These are phyloP conservation scores for Pichia sp. DNA, from an alignment of 1,139 yeast genomes.

Conservation along the genomic window DNA sequence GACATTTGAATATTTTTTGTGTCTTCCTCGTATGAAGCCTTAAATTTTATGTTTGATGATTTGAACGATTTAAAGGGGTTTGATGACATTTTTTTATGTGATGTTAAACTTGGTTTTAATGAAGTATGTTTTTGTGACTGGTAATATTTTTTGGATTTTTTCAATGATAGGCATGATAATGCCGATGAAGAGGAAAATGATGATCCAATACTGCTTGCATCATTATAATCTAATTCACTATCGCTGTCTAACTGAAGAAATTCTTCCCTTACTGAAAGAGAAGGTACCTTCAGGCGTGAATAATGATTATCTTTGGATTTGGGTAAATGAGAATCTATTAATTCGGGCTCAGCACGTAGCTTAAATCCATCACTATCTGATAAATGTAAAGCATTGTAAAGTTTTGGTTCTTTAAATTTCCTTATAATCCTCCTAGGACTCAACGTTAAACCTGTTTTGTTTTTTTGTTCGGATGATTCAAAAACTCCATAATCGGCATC, in stretches of 20 bases:
- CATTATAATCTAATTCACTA: not conserved
- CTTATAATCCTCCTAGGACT: constrained; percentile 3
- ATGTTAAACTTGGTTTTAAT: not conserved
- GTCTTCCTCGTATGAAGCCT: no score
- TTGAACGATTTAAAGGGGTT: not conserved
- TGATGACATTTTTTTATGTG: no score
- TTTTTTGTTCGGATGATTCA: constrained; percentile 4
- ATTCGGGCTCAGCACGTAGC: constrained; percentile 16
- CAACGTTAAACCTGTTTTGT: not conserved
- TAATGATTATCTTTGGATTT: not conserved
- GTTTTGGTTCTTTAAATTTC: not conserved
- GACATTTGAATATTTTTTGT: constrained; percentile 1
- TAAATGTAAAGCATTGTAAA: not conserved
- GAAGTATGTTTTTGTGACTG: constrained; percentile 1
- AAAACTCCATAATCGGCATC: constrained; percentile 18
- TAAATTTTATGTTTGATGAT: no score
- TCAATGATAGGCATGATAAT: not conserved
- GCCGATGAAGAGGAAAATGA: not conserved
- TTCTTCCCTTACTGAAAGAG: not conserved
- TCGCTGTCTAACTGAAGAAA: not conserved
- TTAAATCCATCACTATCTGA: not conserved
- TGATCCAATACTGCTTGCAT: not conserved
- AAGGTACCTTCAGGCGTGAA: not conserved
- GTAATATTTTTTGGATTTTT: not conserved
- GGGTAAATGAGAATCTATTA: constrained; percentile 1